These are phyloP conservation scores for Crithidia sp. DNA, from an alignment of 208 protist species.

Conservation along the genomic window DNA sequence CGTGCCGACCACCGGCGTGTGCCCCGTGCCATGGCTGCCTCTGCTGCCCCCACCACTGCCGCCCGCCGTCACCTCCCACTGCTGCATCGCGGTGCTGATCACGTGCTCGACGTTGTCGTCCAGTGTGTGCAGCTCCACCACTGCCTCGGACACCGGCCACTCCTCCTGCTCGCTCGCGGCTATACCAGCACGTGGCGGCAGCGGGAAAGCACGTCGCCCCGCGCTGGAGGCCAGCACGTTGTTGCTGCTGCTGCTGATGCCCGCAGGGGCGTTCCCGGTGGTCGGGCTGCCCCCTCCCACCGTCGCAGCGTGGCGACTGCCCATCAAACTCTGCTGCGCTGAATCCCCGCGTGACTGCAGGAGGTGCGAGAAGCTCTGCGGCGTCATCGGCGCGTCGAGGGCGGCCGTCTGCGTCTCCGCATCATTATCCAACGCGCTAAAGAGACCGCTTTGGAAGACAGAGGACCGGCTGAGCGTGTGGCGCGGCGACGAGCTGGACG, in stretches of 20 bases:
- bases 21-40: background rate
- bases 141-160: background rate
- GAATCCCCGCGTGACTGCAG: slow-evolving; percentile 21
- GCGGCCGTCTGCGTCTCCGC: slow-evolving; percentile 20
- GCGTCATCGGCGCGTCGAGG: slow-evolving; percentile 57
- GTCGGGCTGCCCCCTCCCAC: background rate
- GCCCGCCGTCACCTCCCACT: background rate
- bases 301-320: slow-evolving; percentile 1
- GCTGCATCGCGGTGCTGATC: background rate
- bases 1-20: background rate
- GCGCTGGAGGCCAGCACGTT: background rate
- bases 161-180: background rate
- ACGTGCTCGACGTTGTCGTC: slow-evolving; percentile 5
- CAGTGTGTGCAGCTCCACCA: background rate
- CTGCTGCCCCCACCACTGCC: slow-evolving; percentile 17
- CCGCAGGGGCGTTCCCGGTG: background rate
- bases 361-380: slow-evolving; percentile 52
- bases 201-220: background rate
- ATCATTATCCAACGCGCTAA: slow-evolving; percentile 29
- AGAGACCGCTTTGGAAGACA: slow-evolving; percentile 32
- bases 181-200: background rate
- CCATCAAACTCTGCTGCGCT: slow-evolving; percentile 14
- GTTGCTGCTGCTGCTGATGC: background rate
- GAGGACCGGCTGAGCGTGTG: background rate
- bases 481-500: background rate